Conservation (phyloP, 192 early-diverging fungal genomes). For the Phycomyces nitens region DNA sequence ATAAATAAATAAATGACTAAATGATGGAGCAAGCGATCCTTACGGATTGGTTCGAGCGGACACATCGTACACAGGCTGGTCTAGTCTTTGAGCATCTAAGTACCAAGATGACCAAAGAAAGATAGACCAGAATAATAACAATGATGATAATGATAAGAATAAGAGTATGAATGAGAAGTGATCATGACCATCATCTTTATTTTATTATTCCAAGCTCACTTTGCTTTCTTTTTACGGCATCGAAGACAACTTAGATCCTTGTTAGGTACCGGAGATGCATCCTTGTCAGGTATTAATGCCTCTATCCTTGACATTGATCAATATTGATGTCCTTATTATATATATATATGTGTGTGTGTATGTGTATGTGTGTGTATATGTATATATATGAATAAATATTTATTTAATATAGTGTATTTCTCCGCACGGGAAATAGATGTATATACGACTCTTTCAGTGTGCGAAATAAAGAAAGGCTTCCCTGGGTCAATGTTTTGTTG, state of each 20-base stretch:
- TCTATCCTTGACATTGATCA: slow-evolving; percentile 1
- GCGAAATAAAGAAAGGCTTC: no score
- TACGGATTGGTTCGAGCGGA: slow-evolving; percentile 33
- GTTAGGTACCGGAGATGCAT: slow-evolving; percentile 3
- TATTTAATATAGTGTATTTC: no score
- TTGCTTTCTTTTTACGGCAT: slow-evolving; percentile 41
- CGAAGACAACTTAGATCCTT: slow-evolving; percentile 34
- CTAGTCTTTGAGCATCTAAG: slow-evolving; percentile 38
- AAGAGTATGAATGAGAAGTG: slow-evolving; percentile 4
- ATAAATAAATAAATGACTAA: no score
- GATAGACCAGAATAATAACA: neutral
- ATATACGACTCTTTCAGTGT: no score
- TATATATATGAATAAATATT: no score
- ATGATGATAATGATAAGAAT: neutral
- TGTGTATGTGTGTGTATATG: no score
- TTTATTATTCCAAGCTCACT: slow-evolving; percentile 13
- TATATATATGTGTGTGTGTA: neutral
- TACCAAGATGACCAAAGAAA: neutral
- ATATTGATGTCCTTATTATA: neutral
- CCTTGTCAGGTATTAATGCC: neutral
- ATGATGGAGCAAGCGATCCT: neutral
- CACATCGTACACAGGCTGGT: slow-evolving; percentile 31
- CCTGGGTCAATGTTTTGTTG: no score
- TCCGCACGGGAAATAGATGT: no score
- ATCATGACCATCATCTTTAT: neutral